These are phyloP conservation scores for Ulota crispa DNA, from an alignment of 225 moss, liverwort and hornwort species.

Conservation along the genomic window DNA sequence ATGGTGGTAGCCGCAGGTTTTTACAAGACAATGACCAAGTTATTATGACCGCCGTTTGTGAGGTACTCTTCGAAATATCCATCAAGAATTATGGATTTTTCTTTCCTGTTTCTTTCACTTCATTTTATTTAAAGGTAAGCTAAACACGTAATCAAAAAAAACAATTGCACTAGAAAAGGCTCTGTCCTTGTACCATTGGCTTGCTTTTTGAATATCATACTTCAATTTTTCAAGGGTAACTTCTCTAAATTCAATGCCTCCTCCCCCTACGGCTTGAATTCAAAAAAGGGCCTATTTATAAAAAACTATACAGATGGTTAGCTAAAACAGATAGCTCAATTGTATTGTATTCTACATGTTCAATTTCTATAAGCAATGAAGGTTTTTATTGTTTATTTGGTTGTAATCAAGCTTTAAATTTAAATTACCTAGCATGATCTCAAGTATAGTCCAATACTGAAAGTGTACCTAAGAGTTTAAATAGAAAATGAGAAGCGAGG, in stretches of 20 bases:
- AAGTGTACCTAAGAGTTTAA: neutral
- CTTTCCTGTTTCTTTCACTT: too few relatives aligned
- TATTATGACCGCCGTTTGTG: constrained; percentile 68
- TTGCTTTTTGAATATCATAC: too few relatives aligned
- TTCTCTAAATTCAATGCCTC: too few relatives aligned
- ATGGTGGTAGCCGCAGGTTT: constrained; percentile 75
- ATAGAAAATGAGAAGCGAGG: too few relatives aligned
- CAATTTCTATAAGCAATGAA: neutral
- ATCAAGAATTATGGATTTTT: neutral
- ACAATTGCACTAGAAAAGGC: too few relatives aligned
- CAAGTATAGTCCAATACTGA: neutral
- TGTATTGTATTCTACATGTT: neutral
- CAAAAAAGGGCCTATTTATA: neutral
- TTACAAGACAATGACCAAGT: constrained; percentile 88
- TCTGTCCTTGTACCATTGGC: too few relatives aligned
- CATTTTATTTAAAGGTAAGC: neutral
- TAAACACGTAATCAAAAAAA: too few relatives aligned
- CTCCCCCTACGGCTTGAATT: too few relatives aligned
- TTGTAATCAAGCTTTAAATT: neutral
- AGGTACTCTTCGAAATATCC: constrained; percentile 34
- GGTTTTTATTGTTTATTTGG: neutral
- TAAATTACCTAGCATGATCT: neutral
- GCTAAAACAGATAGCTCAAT: too few relatives aligned
- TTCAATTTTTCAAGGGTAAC: too few relatives aligned
- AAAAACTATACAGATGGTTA: neutral